These are phyloP conservation scores for Candida pseudoviswanathii DNA, from an alignment of 1,139 yeast species.

Conservation along the genomic window DNA sequence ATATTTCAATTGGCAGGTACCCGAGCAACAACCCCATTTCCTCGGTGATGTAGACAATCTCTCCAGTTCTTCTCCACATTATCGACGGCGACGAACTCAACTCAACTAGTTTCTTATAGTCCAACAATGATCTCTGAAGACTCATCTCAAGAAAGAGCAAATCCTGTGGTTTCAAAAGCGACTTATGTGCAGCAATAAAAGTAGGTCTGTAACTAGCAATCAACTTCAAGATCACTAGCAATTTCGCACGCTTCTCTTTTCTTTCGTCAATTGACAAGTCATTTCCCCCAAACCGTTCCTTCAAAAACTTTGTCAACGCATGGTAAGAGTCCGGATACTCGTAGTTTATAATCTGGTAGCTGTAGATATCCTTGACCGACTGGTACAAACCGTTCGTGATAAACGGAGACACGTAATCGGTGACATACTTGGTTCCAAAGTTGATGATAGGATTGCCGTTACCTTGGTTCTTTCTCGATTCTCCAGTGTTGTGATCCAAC, in stretches of 20 bases:
- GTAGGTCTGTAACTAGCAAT: slow-evolving; percentile 75
- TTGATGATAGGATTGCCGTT: slow-evolving; percentile 13
- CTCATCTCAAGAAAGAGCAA: slow-evolving; percentile 66
- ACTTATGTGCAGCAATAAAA: slow-evolving; percentile 71
- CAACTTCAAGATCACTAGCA: slow-evolving; percentile 60
- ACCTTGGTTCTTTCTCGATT: slow-evolving; percentile 1
- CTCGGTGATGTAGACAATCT: slow-evolving; percentile 69
- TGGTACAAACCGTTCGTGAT: slow-evolving; percentile 62
- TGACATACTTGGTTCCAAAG: slow-evolving; percentile 9
- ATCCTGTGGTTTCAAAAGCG: slow-evolving; percentile 63
- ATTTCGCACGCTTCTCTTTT: slow-evolving; percentile 41
- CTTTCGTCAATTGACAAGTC: slow-evolving; percentile 31
- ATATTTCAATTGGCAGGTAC: slow-evolving; percentile 46
- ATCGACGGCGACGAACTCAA: slow-evolving; percentile 67
- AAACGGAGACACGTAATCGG: slow-evolving; percentile 54
- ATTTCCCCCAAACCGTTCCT: slow-evolving; percentile 52
- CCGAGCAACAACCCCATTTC: slow-evolving; percentile 70
- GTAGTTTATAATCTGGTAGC: slow-evolving; percentile 55
- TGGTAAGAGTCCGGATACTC: slow-evolving; percentile 72
- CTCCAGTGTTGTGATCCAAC: slow-evolving; percentile 17
- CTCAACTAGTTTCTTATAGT: slow-evolving; percentile 62
- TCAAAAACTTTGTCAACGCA: slow-evolving; percentile 57
- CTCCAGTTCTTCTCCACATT: slow-evolving; percentile 80
- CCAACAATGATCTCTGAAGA: slow-evolving; percentile 67
- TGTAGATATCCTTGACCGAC: slow-evolving; percentile 65